phyloP scores from a whole-genome alignment of 768 basidiomycete genomes.

The Auricularia cornea region DNA sequence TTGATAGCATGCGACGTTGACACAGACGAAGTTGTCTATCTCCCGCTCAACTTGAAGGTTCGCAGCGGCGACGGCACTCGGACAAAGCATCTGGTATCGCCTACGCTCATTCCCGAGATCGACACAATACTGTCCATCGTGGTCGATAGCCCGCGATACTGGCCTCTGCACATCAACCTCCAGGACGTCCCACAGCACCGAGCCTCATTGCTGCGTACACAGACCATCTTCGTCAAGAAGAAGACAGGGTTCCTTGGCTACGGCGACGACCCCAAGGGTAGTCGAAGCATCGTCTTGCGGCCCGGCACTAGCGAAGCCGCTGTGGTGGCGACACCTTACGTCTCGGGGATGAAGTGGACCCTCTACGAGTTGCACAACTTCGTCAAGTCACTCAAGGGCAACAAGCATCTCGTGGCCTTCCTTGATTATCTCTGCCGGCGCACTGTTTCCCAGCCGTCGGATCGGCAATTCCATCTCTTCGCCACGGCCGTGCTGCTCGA shows the following conservation, averaged over 20 bases:
- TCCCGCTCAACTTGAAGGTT: constrained; percentile 83
- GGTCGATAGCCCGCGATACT: constrained; percentile 91
- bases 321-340: constrained; percentile 75
- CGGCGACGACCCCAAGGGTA: constrained; percentile 88
- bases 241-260: constrained; percentile 90
- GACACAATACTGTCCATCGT: constrained; percentile 72
- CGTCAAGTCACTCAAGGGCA: constrained; percentile 80
- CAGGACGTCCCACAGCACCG: constrained; percentile 59
- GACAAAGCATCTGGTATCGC: constrained; percentile 78
- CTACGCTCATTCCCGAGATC: constrained; percentile 87
- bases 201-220: constrained; percentile 57
- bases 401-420: constrained; percentile 69
- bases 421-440: constrained; percentile 68
- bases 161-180: constrained; percentile 83
- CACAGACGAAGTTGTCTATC: constrained; percentile 80
- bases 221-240: constrained; percentile 88
- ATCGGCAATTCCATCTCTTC: constrained; percentile 60
- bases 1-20: constrained; percentile 89
- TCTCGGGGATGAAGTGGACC: constrained; percentile 54
- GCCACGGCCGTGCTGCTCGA: constrained; percentile 74
- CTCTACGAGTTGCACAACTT: constrained; percentile 74
- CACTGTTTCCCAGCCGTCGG: constrained; percentile 39
- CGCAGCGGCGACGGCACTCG: constrained; percentile 54
- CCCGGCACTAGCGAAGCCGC: constrained; percentile 82
- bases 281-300: constrained; percentile 81